Evolutionary conservation across 2,329 filamentous ascomycete genomes (phyloP), one percentile per base, ranked within the genome.

Genomic region (Aureobasidium sp.): DNA sequence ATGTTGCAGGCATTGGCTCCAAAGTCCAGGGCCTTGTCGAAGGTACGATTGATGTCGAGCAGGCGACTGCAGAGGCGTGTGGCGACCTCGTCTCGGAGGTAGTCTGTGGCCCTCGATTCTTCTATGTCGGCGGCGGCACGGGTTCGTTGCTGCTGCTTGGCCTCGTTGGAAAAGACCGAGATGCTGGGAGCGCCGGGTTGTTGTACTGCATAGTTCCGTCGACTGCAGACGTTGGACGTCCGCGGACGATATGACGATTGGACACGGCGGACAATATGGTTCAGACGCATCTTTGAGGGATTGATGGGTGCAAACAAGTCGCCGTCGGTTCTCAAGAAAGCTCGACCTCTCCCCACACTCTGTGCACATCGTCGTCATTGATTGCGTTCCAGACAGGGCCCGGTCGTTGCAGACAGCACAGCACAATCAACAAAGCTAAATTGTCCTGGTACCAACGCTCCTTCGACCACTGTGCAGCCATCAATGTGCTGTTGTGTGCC

Each of bases 1-100:
- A 98, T 83, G 70, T 96, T 95, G 78, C 91, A 96, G 57, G 91
- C 88, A 68, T 97, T 95, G 57, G 93, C 91, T 57, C 93, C 93
- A 27, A 96, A 83, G 69, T 98, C 93, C 56, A 98, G 85, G 21
- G 90, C 89, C 59, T 81, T 79, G 39, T 86, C 81, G 63, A 95
- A 96, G 54, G 83, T 77, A 27, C 93, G 86, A 63, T 95, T 95
- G 74, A 98, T 94, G 66, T 97, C 90, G 60, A 97, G 76, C 45
- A 98, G 75, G 41, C 93, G 80, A 62, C 97, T 91, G 62, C 87
- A 88, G 22, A 98, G 74, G 45, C 93, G 81, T 40, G 78, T 76
- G 47, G 93, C 93, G 4, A 96, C 86, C 68, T 97, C 91, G 66
- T 97, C 90, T 67, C 90, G 90, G 53, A 98, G 74, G 66, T 97